phyloP scores from a whole-genome alignment of 2,329 filamentous ascomycete genomes.

The Fusarium marasasianum region DNA sequence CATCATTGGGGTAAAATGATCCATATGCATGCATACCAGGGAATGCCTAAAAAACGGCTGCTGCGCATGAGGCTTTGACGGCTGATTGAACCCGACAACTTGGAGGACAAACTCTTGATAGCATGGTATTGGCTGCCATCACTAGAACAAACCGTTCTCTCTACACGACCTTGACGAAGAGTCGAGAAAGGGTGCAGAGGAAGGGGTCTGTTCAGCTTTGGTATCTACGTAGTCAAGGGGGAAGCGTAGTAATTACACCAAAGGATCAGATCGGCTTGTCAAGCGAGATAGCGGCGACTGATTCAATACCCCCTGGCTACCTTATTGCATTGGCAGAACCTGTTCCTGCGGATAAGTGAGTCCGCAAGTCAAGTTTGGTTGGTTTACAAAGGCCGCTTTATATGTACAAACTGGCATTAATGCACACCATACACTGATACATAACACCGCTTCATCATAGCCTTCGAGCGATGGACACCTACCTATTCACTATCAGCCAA shows the following conservation, averaged over 20 bases:
- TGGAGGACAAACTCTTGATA: not conserved
- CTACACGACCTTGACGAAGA: not conserved
- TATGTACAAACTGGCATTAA: conserved; percentile 1
- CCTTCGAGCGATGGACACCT: not conserved
- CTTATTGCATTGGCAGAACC: conserved; percentile 6
- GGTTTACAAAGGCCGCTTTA: not conserved
- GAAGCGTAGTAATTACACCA: conserved; percentile 19
- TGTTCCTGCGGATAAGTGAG: conserved; percentile 19
- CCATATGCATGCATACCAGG: not conserved
- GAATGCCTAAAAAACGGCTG: not conserved
- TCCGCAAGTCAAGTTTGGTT: not conserved
- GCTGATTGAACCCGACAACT: not conserved
- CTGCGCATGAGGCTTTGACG: not conserved
- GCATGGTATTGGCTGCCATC: not conserved
- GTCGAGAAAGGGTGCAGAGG: not conserved
- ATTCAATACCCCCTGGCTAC: conserved; percentile 19
- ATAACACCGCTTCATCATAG: not conserved
- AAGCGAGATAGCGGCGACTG: conserved; percentile 32
- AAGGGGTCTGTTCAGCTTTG: conserved; percentile 7
- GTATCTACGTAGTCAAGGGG: not conserved
- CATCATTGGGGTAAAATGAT: not conserved
- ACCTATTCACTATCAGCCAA: not conserved
- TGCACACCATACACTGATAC: not conserved
- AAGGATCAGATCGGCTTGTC: conserved; percentile 23
- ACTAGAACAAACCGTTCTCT: not conserved